These are phyloP conservation scores for Rhodocollybia butyracea DNA, from an alignment of 768 basidiomycete species.

Conservation along the genomic window DNA sequence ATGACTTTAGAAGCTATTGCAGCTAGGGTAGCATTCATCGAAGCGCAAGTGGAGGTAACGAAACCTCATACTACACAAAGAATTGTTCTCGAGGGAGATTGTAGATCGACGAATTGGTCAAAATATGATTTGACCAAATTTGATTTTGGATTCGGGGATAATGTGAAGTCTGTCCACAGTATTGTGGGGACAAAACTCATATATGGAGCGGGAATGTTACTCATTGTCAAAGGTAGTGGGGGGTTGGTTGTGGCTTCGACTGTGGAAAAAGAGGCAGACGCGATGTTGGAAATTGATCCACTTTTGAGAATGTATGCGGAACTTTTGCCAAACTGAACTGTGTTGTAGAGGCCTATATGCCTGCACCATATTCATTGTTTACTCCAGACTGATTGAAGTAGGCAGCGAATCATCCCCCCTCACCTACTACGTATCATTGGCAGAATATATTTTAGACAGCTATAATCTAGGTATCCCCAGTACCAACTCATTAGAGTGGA, in stretches of 20 bases:
- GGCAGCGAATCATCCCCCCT: no score
- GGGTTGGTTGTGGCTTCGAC: conserved; percentile 2
- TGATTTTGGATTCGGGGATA: neutral
- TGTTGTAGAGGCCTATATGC: no score
- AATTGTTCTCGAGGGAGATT: conserved; percentile 2
- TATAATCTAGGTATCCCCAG: no score
- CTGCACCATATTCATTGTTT: no score
- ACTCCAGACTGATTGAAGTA: no score
- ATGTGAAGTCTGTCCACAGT: neutral
- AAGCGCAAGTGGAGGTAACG: neutral
- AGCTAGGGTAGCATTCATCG: neutral
- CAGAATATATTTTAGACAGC: no score
- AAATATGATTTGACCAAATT: conserved; percentile 1
- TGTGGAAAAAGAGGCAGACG: conserved; percentile 5
- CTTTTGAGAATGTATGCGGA: neutral
- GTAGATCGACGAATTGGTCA: conserved; percentile 6
- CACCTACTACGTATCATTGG: no score
- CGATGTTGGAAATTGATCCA: neutral
- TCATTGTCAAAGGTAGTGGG: neutral
- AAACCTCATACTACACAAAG: neutral
- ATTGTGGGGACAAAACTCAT: neutral
- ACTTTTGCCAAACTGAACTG: neutral
- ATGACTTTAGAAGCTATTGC: neutral
- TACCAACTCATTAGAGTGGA: no score
- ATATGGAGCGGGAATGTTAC: conserved; percentile 4